phyloP scores from a whole-genome alignment of 2,329 filamentous ascomycete genomes.

The Tolypocladium ovalisporum region DNA sequence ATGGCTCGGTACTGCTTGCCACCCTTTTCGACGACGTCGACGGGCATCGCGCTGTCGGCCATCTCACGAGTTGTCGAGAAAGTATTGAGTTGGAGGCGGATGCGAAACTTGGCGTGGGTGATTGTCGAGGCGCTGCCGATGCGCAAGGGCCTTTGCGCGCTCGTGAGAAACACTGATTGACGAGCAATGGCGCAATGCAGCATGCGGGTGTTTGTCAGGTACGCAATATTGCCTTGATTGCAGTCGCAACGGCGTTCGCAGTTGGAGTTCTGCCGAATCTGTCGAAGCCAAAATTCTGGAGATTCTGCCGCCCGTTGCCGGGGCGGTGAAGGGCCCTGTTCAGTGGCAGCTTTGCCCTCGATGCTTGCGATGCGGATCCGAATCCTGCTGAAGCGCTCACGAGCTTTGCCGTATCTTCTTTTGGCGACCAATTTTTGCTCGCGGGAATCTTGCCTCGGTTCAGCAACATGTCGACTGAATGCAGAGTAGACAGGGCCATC shows the following conservation, averaged over 20 bases:
- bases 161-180: conserved; percentile 8
- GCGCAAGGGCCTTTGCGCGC: background rate
- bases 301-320: conserved; percentile 10
- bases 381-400: background rate
- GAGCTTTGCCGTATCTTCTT: background rate
- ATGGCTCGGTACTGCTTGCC: conserved; percentile 41
- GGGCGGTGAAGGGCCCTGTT: conserved; percentile 8
- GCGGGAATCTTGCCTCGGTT: background rate
- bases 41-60: conserved; percentile 6
- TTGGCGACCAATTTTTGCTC: background rate
- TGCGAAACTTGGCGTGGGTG: background rate
- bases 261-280: background rate
- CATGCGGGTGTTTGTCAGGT: conserved; percentile 8
- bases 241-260: background rate
- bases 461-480: background rate
- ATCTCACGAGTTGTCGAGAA: conserved; percentile 4
- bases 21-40: conserved; percentile 19
- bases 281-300: conserved; percentile 8
- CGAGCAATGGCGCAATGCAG: conserved; percentile 4
- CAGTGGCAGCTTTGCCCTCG: background rate
- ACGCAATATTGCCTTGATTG: background rate
- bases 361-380: background rate
- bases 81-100: background rate
- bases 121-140: background rate
- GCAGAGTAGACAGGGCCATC: background rate